Evolutionary conservation across 2,329 filamentous ascomycete genomes (phyloP).

Genomic region (Pyrenophora tritici-repentis): DNA sequence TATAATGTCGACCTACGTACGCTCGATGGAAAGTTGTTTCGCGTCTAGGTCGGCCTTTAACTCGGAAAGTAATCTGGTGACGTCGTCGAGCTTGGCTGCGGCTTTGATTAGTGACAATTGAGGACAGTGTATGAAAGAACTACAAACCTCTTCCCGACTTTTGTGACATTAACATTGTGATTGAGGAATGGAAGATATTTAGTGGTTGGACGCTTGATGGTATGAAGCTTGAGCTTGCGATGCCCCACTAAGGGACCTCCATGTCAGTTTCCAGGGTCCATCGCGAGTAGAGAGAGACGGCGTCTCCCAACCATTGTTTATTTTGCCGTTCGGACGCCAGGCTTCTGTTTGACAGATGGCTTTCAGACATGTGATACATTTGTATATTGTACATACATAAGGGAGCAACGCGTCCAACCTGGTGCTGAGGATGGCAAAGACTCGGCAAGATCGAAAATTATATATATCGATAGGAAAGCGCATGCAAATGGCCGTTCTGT

Average conservation of each 20-base stretch:
- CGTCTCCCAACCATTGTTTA: too few relatives aligned
- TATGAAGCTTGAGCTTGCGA: constrained; percentile 9
- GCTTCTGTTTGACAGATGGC: too few relatives aligned
- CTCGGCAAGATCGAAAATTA: too few relatives aligned
- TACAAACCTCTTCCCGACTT: constrained; percentile 29
- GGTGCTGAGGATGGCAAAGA: too few relatives aligned
- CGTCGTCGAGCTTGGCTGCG: constrained; percentile 69
- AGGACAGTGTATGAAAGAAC: neutral
- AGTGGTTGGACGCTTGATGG: constrained; percentile 3
- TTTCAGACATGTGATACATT: too few relatives aligned
- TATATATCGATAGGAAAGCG: too few relatives aligned
- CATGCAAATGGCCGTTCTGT: too few relatives aligned
- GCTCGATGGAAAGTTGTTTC: constrained; percentile 61
- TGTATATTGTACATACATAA: too few relatives aligned
- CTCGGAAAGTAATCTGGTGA: constrained; percentile 66
- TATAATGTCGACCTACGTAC: constrained; percentile 52
- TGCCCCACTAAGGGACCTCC: constrained; percentile 15
- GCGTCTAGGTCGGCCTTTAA: constrained; percentile 67
- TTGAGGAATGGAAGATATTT: neutral
- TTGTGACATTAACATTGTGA: constrained; percentile 13
- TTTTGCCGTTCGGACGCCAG: too few relatives aligned
- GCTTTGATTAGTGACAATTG: constrained; percentile 12
- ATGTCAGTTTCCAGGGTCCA: constrained; percentile 9
- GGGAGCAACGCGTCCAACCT: too few relatives aligned
- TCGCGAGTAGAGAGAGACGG: neutral